These are phyloP conservation scores for Picea sitchensis DNA, from an alignment of 75 land plant species.

Conservation along the genomic window DNA sequence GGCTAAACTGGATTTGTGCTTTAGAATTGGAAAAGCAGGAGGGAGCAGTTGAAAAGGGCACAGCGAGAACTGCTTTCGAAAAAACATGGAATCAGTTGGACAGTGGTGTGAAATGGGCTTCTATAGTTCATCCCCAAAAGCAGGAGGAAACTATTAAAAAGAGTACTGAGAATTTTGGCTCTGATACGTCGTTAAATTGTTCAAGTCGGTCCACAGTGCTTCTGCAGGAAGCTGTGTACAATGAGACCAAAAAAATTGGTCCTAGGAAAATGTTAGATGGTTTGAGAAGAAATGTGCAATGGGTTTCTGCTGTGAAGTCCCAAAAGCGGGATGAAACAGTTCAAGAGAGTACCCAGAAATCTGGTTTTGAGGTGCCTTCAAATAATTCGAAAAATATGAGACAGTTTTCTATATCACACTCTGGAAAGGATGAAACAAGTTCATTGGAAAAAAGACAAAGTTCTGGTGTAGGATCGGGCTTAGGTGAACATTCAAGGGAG, in stretches of 20 bases:
- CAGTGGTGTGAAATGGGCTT: neutral
- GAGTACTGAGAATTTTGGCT: neutral
- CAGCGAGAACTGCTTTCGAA: neutral
- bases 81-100: neutral
- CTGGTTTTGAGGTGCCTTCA: neutral
- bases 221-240: conserved; percentile 18
- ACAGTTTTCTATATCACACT: neutral
- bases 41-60: neutral
- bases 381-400: conserved; percentile 11
- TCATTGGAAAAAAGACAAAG: conserved; percentile 11
- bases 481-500: conserved; percentile 6
- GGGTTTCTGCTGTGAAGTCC: conserved; percentile 3
- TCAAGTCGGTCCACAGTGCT: neutral
- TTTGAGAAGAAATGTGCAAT: neutral
- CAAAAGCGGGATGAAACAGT: conserved; percentile 3
- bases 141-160: neutral
- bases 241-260: conserved; percentile 21
- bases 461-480: conserved; percentile 9
- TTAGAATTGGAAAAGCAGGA: conserved; percentile 6
- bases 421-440: neutral
- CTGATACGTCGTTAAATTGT: neutral
- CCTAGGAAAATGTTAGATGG: conserved; percentile 7
- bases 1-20: conserved; percentile 16
- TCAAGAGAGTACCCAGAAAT: conserved; percentile 14
- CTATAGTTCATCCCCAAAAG: conserved; percentile 6